Percentiles rank a stretch among this genome's conserved stretches.
phyloP scores from a whole-genome alignment of 371 early-diverging fungal species.

The Fennellomyces sp. region DNA sequence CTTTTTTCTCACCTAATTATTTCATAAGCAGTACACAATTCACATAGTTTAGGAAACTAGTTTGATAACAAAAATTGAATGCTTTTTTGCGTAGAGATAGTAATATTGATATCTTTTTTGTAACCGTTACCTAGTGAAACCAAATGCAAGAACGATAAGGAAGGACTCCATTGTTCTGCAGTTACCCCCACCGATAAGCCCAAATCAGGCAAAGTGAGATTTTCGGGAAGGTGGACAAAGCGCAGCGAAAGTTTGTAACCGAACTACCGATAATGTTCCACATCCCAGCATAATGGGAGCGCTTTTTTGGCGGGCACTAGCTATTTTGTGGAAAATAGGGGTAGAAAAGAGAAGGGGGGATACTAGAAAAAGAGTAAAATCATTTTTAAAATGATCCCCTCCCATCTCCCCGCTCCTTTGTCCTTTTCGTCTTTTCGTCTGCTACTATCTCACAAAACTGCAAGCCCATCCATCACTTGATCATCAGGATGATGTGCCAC shows the following conservation, averaged over 20 bases:
- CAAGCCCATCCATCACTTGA: neutral
- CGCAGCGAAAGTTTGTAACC: neutral
- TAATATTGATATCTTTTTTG: too few species aligned
- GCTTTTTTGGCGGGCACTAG: neutral
- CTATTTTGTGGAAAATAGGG: too few species aligned
- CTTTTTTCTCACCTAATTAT: slow-evolving; percentile 2
- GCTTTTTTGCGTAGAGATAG: neutral
- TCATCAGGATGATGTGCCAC: neutral
- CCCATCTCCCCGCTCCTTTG: neutral
- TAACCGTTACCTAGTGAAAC: too few species aligned
- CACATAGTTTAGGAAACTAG: too few species aligned
- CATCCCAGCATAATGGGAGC: neutral
- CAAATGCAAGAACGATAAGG: neutral
- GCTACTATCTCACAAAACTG: neutral
- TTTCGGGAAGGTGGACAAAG: neutral
- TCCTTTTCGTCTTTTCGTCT: neutral
- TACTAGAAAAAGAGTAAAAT: neutral
- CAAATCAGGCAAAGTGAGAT: neutral
- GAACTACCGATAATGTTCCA: neutral
- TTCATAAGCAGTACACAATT: too few species aligned
- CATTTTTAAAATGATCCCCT: neutral
- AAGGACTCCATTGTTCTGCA: neutral
- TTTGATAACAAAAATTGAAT: too few species aligned
- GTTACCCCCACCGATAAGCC: neutral
- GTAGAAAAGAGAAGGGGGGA: too few species aligned